A percentile compares a stretch with the other conserved stretches of the same genome.
Evolutionary conservation across 176 grass and related monocot species (phyloP).

Genomic region (Oryza punctata): DNA sequence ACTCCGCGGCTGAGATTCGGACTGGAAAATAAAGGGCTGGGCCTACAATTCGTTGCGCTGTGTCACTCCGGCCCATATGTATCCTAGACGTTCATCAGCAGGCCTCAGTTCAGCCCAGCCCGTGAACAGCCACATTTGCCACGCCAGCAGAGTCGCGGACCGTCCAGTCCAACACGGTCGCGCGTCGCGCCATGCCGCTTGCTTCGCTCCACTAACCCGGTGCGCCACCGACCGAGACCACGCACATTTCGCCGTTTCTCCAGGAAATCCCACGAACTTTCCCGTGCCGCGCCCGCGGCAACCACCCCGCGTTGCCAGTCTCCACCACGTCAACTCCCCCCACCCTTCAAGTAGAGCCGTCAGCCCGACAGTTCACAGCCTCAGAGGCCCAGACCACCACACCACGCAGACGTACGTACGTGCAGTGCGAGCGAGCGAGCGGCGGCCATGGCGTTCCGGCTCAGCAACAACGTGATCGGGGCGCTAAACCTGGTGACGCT

Average conservation of each 20-base stretch:
- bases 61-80: too few species aligned
- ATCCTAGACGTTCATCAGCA: too few species aligned
- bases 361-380: too few species aligned
- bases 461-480: constrained; percentile 75
- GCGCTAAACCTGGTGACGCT: constrained; percentile 46
- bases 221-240: neutral
- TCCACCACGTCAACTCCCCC: neutral
- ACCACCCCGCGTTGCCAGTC: neutral
- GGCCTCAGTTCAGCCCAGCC: too few species aligned
- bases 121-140: too few species aligned
- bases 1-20: too few species aligned
- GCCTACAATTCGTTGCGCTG: too few species aligned
- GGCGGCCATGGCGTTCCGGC: constrained; percentile 48
- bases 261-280: neutral
- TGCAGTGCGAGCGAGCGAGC: too few species aligned
- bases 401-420: neutral
- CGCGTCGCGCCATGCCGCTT: too few species aligned
- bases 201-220: neutral
- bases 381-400: neutral
- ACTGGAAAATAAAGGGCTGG: too few species aligned
- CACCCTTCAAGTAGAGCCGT: neutral
- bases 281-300: neutral
- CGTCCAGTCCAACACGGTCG: neutral
- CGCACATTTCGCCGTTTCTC: neutral
- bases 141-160: too few species aligned